A percentile compares a stretch with the other conserved stretches of the same genome.
phyloP scores from a whole-genome alignment of 306 rosid genomes.

The Quercus glauca region DNA sequence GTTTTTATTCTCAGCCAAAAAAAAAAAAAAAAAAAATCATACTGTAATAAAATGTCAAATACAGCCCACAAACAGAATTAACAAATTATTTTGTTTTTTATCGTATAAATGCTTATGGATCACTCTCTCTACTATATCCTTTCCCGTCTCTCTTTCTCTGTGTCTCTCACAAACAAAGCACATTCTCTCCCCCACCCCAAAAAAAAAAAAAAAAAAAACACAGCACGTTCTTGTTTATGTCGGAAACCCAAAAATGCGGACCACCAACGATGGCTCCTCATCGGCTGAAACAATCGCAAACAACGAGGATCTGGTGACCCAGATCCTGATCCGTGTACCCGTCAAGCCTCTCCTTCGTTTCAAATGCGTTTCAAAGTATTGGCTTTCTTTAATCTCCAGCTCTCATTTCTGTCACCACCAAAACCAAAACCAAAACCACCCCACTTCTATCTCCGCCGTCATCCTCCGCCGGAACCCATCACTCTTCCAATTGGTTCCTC shows the following conservation, averaged over 20 bases:
- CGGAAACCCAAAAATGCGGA: not conserved
- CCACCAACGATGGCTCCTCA: not conserved
- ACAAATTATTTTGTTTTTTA: too few relatives aligned
- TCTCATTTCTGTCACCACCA: conserved; percentile 10
- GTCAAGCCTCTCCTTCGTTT: conserved; percentile 20
- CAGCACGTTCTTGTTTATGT: not conserved
- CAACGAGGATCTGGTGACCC: conserved; percentile 7
- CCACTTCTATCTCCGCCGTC: conserved; percentile 17
- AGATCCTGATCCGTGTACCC: conserved; percentile 19
- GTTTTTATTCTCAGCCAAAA: too few relatives aligned
- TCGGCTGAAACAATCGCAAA: not conserved
- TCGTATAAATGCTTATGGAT: too few relatives aligned
- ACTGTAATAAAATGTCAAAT: too few relatives aligned
- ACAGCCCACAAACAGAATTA: too few relatives aligned
- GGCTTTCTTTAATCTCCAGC: conserved; percentile 18
- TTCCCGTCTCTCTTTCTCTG: too few relatives aligned
- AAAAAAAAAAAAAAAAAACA: too few relatives aligned
- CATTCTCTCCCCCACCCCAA: too few relatives aligned
- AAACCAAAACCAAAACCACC: not conserved
- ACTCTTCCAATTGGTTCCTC: not conserved
- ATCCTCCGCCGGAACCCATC: conserved; percentile 11
- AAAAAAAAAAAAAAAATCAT: too few relatives aligned
- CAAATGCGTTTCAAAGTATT: conserved; percentile 27
- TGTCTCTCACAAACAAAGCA: too few relatives aligned
- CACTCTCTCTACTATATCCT: too few relatives aligned